These are phyloP conservation scores for Lojkania enalia DNA, from an alignment of 2,329 filamentous ascomycete species.

Conservation along the genomic window DNA sequence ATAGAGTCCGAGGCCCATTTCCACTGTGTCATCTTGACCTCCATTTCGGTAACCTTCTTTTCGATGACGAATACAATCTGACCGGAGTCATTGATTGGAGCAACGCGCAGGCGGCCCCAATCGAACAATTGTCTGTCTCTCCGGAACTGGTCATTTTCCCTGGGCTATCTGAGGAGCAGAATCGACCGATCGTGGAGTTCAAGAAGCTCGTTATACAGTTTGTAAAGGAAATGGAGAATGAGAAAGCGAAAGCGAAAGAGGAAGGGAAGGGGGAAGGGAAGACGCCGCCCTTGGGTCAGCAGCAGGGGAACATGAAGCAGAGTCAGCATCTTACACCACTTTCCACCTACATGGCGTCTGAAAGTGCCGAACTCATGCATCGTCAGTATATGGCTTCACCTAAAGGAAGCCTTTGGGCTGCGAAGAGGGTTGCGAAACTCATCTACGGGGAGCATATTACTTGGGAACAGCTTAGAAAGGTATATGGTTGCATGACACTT, in stretches of 20 bases:
- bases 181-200: constrained; percentile 17
- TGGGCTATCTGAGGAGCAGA: constrained; percentile 18
- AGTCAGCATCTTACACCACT: constrained; percentile 16
- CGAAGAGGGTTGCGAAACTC: constrained; percentile 16
- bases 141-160: constrained; percentile 31
- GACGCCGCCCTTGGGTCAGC: constrained; percentile 11
- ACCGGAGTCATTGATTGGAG: constrained; percentile 46
- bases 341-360: constrained; percentile 20
- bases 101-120: constrained; percentile 37
- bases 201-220: constrained; percentile 18
- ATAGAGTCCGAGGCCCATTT: constrained; percentile 39
- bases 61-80: constrained; percentile 48
- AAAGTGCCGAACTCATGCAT: constrained; percentile 20
- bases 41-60: constrained; percentile 48
- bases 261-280: constrained; percentile 11
- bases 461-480: constrained; percentile 20
- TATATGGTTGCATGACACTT: constrained; percentile 18
- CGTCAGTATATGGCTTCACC: constrained; percentile 20
- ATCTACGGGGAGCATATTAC: constrained; percentile 22
- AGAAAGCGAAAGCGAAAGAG: constrained; percentile 7
- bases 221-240: constrained; percentile 19
- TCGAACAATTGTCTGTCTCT: constrained; percentile 43
- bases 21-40: constrained; percentile 41
- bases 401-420: constrained; percentile 18
- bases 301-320: constrained; percentile 15